Percentiles rank a stretch among this genome's conserved stretches.
Conservation (phyloP, 2,329 filamentous ascomycete species). For the Microdochium bolleyi region DNA sequence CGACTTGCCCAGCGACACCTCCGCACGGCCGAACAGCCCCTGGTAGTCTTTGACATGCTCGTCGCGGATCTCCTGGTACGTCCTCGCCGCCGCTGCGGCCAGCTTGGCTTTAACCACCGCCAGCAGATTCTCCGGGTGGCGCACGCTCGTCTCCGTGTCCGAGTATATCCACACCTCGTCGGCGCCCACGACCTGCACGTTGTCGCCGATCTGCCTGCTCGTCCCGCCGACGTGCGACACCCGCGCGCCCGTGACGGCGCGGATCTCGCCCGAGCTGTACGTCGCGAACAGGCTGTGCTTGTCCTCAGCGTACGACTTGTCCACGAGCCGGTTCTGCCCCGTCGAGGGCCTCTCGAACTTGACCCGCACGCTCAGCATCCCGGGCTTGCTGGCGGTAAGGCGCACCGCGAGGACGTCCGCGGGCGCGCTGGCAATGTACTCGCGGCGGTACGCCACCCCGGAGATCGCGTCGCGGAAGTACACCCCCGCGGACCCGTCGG, state of each 20-base stretch:
- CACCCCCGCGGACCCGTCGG: conserved; percentile 18
- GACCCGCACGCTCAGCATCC: conserved; percentile 6
- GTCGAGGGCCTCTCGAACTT: conserved; percentile 5
- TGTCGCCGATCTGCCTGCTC: conserved; percentile 10
- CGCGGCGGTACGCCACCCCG: conserved; percentile 16
- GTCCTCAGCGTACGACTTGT: conserved; percentile 10
- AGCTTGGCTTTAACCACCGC: conserved; percentile 9
- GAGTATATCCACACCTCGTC: conserved; percentile 12
- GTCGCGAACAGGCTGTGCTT: conserved; percentile 3
- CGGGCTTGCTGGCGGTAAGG: conserved; percentile 8
- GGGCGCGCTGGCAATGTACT: conserved; percentile 23
- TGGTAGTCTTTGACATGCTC: not conserved
- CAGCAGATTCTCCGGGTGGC: conserved; percentile 4
- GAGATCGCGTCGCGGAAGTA: conserved; percentile 18
- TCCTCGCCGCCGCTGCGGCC: conserved; percentile 1
- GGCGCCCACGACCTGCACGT: conserved; percentile 9
- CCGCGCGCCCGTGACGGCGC: conserved; percentile 4
- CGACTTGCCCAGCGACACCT: conserved; percentile 5
- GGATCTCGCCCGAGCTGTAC: conserved; percentile 7
- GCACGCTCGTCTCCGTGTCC: conserved; percentile 11
- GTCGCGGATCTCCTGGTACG: conserved; percentile 1
- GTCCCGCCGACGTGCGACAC: conserved; percentile 7
- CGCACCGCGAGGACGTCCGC: conserved; percentile 10
- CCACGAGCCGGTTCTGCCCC: conserved; percentile 2
- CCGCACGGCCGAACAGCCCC: not conserved